A percentile compares a stretch with the other conserved stretches of the same genome.
Evolutionary conservation across 75 land plant genomes (phyloP).

Genomic region (Selaginella moellendorffii): DNA sequence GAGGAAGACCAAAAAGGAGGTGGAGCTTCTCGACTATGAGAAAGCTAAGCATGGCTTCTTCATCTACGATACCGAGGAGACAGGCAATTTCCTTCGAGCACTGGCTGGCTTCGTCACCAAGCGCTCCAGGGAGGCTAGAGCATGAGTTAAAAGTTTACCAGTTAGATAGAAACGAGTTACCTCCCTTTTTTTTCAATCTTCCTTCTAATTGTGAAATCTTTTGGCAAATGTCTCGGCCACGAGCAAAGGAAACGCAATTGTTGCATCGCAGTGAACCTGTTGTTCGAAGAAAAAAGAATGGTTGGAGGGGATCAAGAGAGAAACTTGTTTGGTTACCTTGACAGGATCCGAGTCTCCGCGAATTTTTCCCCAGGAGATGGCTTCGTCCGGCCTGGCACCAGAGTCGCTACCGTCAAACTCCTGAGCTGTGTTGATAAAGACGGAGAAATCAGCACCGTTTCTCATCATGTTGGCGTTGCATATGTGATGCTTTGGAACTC

Average conservation of each 20-base stretch:
- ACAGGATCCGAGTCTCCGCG: neutral
- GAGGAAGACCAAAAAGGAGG: neutral
- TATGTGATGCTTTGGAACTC: conserved; percentile 3
- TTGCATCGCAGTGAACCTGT: conserved; percentile 8
- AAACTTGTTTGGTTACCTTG: neutral
- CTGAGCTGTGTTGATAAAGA: conserved; percentile 6
- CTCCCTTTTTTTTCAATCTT: too few relatives aligned
- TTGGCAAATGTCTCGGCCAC: conserved; percentile 11
- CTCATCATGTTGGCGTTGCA: conserved; percentile 10
- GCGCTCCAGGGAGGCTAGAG: too few relatives aligned
- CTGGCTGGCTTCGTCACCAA: neutral
- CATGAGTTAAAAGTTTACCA: too few relatives aligned
- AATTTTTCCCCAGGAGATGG: conserved; percentile 1
- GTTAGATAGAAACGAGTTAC: too few relatives aligned
- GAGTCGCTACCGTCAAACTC: conserved; percentile 6
- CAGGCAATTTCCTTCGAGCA: neutral
- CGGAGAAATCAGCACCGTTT: conserved; percentile 1
- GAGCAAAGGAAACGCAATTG: conserved; percentile 3
- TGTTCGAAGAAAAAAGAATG: neutral
- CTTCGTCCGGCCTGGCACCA: conserved; percentile 1
- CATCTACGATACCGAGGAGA: neutral
- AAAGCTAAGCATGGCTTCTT: neutral
- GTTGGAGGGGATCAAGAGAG: neutral
- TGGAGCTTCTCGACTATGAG: neutral
- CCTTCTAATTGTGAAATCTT: neutral